Evolutionary conservation across 2,329 filamentous ascomycete species (phyloP), one percentile per base, ranked within the genome.

Genomic region (Neophaeococcomyces mojaviensis): DNA sequence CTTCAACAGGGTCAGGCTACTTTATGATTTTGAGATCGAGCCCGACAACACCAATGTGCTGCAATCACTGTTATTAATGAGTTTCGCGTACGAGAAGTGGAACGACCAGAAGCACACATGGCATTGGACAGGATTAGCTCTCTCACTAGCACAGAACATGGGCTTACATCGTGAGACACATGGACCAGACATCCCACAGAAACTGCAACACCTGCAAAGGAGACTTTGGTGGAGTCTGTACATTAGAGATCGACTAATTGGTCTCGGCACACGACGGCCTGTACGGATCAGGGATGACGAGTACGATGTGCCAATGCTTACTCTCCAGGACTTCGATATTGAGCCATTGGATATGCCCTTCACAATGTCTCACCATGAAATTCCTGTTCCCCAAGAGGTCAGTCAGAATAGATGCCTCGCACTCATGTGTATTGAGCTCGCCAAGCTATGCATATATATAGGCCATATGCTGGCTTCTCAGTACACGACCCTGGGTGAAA

Each of bases 41-140:
- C 80, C 82, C 39, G 89, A 96, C 63, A 85, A 88, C 42, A 82
- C 95, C 48, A 79, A 88, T 16, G 76, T 95, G 18, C 87, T 95
- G n/a, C 90, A 96, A 66, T 84, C 86, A 3, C 73, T 96, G 20
- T 73, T 96, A 15, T 74, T 96, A 47, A 88, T 96, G 83, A 94
- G 88, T 3, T 95, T 94, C 64, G 96, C 90, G 85, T 96, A 96
- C 63, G 89, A 95, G 66, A 94, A 88, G 5, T 89, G 89, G 0
- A 88, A 96, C 66, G 89, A 96, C 63, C 88, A 94, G 63, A 96
- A 96, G 64, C 90, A 96, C 64, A 96, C 89, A 37, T 95, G 90
- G 86, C 89, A 96, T 62, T 96, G 89, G 89, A 95, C 95, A 85
- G 90, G 89, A n/a, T 86, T 95, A 33, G 89, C 88, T 37, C 86